Conservation (phyloP, 2,329 filamentous ascomycete species). For the Colletotrichum sp. region DNA sequence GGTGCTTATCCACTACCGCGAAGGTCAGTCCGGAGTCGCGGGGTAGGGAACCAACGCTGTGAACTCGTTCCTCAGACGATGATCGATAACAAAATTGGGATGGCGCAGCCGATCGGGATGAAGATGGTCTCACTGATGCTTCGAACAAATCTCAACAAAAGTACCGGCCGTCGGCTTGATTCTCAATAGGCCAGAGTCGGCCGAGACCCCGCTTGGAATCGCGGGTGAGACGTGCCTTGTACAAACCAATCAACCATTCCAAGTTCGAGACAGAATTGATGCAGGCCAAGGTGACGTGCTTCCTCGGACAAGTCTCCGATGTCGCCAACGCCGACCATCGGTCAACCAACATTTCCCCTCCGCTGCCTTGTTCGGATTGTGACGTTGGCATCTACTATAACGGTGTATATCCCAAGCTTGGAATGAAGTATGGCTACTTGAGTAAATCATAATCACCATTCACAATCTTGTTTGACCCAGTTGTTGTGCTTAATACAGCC, state of each 20-base stretch:
- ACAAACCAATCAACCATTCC: background rate
- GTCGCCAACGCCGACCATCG: background rate
- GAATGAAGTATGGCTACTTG: background rate
- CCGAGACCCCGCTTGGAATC: background rate
- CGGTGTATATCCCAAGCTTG: background rate
- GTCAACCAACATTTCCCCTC: background rate
- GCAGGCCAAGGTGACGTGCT: background rate
- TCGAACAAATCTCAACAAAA: background rate
- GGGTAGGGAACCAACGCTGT: background rate
- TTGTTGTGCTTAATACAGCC: background rate
- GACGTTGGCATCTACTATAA: background rate
- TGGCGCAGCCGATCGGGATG: background rate
- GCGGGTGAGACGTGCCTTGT: background rate
- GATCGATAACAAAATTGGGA: background rate
- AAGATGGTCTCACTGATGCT: background rate
- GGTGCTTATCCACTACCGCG: background rate
- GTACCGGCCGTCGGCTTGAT: background rate
- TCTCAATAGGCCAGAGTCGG: background rate
- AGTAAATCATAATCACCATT: background rate
- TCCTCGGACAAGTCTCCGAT: background rate
- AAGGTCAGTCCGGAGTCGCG: background rate
- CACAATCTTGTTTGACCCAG: background rate
- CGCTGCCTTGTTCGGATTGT: background rate
- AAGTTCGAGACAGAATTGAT: background rate
- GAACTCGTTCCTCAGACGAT: background rate